phyloP scores from a whole-genome alignment of 208 protist genomes.

The Crithidia expoeki region DNA sequence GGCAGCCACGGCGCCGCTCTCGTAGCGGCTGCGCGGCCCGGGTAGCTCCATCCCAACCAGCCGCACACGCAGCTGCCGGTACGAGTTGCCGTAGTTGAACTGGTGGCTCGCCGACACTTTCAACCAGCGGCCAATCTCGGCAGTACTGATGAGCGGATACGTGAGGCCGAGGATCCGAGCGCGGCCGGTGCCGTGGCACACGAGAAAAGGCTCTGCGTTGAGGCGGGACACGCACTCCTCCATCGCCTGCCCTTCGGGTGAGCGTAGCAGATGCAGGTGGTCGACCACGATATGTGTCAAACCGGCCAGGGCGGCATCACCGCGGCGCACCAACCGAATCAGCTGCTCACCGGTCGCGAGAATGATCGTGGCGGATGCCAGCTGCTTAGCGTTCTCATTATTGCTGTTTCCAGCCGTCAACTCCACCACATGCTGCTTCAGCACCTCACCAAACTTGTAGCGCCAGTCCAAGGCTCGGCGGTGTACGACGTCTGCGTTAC shows the following conservation, averaged over 20 bases:
- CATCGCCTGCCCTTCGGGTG: slow-evolving; percentile 69
- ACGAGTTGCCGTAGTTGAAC: slow-evolving; percentile 83
- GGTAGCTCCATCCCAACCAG: slow-evolving; percentile 64
- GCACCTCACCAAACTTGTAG: slow-evolving; percentile 78
- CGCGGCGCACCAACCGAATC: slow-evolving; percentile 53
- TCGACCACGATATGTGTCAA: slow-evolving; percentile 86
- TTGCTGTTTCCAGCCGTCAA: slow-evolving; percentile 27
- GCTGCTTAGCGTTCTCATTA: slow-evolving; percentile 8
- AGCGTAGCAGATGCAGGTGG: slow-evolving; percentile 81
- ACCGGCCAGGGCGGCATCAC: slow-evolving; percentile 41
- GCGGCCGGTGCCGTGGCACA: slow-evolving; percentile 45
- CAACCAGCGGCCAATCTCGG: slow-evolving; percentile 88
- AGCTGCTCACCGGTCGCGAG: slow-evolving; percentile 62
- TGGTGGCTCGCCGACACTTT: slow-evolving; percentile 54
- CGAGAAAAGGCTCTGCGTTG: slow-evolving; percentile 63
- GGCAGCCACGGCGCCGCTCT: slow-evolving; percentile 58
- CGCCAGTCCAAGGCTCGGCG: slow-evolving; percentile 82
- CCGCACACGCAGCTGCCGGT: slow-evolving; percentile 72
- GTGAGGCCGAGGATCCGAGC: slow-evolving; percentile 85
- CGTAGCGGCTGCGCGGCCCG: slow-evolving; percentile 59
- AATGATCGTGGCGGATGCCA: slow-evolving; percentile 55
- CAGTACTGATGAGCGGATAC: slow-evolving; percentile 82
- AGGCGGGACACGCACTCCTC: slow-evolving; percentile 89
- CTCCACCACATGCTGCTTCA: slow-evolving; percentile 63
- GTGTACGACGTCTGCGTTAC: slow-evolving; percentile 62